These are phyloP conservation scores for Cryptomeria japonica DNA, from an alignment of 75 land plant genomes.

Conservation along the genomic window DNA sequence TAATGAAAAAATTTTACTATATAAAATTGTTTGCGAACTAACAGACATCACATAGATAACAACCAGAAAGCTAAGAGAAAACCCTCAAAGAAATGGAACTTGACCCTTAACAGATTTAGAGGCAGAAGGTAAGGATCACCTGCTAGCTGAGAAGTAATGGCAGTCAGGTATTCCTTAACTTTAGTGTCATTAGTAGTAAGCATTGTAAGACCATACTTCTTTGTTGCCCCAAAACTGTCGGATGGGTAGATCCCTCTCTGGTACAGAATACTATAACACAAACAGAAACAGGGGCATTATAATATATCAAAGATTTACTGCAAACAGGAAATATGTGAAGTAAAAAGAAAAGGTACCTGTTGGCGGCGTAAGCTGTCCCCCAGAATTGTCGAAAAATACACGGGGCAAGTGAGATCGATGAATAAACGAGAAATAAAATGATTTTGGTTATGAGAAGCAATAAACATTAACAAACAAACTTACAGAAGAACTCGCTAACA, in stretches of 20 bases:
- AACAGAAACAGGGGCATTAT: background rate
- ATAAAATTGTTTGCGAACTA: background rate
- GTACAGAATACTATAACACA: constrained; percentile 70
- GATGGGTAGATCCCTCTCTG: constrained; percentile 91
- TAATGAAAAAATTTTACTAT: background rate
- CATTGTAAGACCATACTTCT: constrained; percentile 96
- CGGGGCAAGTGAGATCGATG: background rate
- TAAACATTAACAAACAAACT: background rate
- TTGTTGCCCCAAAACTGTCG: constrained; percentile 79
- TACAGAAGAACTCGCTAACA: constrained; percentile 95
- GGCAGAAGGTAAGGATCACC: constrained; percentile 31
- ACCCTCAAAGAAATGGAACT: background rate
- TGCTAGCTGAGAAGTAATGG: constrained; percentile 71
- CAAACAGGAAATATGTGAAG: background rate
- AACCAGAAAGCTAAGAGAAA: background rate
- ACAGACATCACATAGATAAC: background rate
- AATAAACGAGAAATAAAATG: constrained; percentile 6
- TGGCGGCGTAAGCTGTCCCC: constrained; percentile 75
- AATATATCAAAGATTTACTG: background rate
- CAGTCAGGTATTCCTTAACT: constrained; percentile 72
- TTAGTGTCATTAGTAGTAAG: constrained; percentile 82
- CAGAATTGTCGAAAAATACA: background rate
- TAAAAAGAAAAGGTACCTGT: constrained; percentile 29
- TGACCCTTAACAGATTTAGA: background rate
- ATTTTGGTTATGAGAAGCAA: background rate